Evolutionary conservation across 1,284 basidiomycete genomes (phyloP), one percentile per base, ranked within the genome.

Genomic region (Stygiomarasmius scandens): DNA sequence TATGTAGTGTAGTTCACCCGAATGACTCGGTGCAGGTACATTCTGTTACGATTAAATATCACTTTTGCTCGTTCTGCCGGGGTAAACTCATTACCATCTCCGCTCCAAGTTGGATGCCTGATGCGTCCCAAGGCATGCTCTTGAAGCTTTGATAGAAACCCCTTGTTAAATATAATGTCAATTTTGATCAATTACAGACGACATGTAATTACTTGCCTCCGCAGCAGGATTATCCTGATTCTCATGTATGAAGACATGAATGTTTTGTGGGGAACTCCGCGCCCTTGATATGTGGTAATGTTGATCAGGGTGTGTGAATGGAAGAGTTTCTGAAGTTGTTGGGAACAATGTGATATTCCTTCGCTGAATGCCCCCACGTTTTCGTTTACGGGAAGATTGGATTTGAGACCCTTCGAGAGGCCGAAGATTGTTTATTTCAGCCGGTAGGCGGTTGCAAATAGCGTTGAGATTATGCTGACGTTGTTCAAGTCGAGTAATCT

Each of bases 401-500:
- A n/a, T n/a, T n/a, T n/a, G n/a, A n/a, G n/a, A n/a, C n/a, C 14
- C 22, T 16, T 16, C 46, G 5, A 48, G 20, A 23, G 10, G 20
- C 9, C 46, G 23, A 14, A 22, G 46, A 29, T 12, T 8, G 14
- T 24, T 48, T 11, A 22, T 5, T 24, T 5, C n/a, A 2, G 27
- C n/a, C 4, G 12, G 6, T n/a, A 10, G 3, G 45, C n/a, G 4
- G 20, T 46, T 23, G 14, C 20, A 6, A 25, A 45, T 16, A 24
- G 9, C 24, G 8, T 32, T 5, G 19, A 54, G 41, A n/a, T 25
- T 10, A 5, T 22, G n/a, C 22, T 29, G 34, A 0, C 63, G 52
- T 0, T 54, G 49, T 27, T 71, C 68, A 22, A 66, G 60, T 14
- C 25, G 62, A 0, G 69, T 61, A 29, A 77, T 71, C 19, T 72